These are phyloP conservation scores for Phytopythium kandeliae DNA, from an alignment of 352 stramenopile species.

Conservation along the genomic window DNA sequence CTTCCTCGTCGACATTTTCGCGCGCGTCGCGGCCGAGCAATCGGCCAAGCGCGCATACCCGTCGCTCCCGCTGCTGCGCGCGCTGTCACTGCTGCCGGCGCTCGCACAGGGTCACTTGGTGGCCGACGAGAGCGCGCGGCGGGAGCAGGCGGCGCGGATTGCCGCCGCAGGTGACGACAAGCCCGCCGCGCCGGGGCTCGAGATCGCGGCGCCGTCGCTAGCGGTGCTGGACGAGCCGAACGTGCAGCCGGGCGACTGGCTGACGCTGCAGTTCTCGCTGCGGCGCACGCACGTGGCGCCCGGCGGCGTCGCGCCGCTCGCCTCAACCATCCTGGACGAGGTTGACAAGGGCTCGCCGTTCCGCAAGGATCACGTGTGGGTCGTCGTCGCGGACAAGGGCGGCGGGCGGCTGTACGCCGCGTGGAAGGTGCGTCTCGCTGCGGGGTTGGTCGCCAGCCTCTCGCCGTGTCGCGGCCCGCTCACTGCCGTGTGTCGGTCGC, in stretches of 20 bases:
- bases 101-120: slow-evolving; percentile 66
- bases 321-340: slow-evolving; percentile 65
- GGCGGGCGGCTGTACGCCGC: slow-evolving; percentile 53
- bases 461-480: neutral
- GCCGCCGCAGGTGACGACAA: slow-evolving; percentile 11
- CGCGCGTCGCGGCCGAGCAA: slow-evolving; percentile 49
- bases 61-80: slow-evolving; percentile 40
- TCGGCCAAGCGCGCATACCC: slow-evolving; percentile 66
- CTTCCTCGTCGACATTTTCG: slow-evolving; percentile 76
- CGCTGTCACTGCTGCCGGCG: slow-evolving; percentile 61
- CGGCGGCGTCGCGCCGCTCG: slow-evolving; percentile 36
- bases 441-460: neutral
- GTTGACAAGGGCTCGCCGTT: slow-evolving; percentile 62
- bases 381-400: slow-evolving; percentile 58
- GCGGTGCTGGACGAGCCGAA: slow-evolving; percentile 59
- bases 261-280: slow-evolving; percentile 59
- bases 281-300: slow-evolving; percentile 40
- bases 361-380: slow-evolving; percentile 71
- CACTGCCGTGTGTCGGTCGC: slow-evolving; percentile 2
- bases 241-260: slow-evolving; percentile 69
- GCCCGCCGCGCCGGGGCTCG: slow-evolving; percentile 5
- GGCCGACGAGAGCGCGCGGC: slow-evolving; percentile 49
- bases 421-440: slow-evolving; percentile 40
- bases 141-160: slow-evolving; percentile 48
- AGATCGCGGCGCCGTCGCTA: slow-evolving; percentile 30